These are phyloP conservation scores for Stachybotrys elegans DNA, from an alignment of 2,329 filamentous ascomycete genomes.

Conservation along the genomic window DNA sequence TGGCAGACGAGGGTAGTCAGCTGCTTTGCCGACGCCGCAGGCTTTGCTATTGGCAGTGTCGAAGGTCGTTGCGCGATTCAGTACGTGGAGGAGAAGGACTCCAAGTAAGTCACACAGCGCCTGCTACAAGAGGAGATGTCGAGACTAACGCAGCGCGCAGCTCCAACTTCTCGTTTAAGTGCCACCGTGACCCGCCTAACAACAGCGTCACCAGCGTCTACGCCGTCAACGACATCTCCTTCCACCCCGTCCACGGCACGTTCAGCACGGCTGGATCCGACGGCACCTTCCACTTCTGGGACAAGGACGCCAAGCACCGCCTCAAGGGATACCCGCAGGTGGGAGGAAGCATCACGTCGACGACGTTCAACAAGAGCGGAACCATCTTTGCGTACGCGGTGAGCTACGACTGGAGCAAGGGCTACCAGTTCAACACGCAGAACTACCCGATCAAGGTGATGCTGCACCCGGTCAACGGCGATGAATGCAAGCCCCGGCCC, in stretches of 20 bases:
- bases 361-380: conserved; percentile 84
- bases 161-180: conserved; percentile 98
- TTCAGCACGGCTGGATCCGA: conserved; percentile 95
- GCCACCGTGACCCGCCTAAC: conserved; percentile 77
- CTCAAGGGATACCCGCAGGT: conserved; percentile 84
- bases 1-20: conserved; percentile 96
- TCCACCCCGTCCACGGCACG: conserved; percentile 95
- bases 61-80: conserved; percentile 97
- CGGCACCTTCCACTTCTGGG: conserved; percentile 96
- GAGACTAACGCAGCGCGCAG: conserved; percentile 30
- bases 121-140: too few species aligned
- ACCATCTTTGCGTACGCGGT: conserved; percentile 84
- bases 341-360: conserved; percentile 82
- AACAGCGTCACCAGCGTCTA: conserved; percentile 83
- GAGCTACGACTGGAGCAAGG: conserved; percentile 98
- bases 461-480: conserved; percentile 67
- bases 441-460: conserved; percentile 75
- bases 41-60: conserved; percentile 93
- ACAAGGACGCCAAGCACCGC: conserved; percentile 84
- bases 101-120: too few species aligned
- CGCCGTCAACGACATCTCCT: conserved; percentile 94
- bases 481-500: conserved; percentile 59
- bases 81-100: conserved; percentile 95
- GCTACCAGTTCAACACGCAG: conserved; percentile 77
- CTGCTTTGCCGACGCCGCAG: conserved; percentile 87